Evolutionary conservation across 306 rosid genomes (phyloP), one percentile per base, ranked within the genome.

Genomic region (Fragaria vesca): DNA sequence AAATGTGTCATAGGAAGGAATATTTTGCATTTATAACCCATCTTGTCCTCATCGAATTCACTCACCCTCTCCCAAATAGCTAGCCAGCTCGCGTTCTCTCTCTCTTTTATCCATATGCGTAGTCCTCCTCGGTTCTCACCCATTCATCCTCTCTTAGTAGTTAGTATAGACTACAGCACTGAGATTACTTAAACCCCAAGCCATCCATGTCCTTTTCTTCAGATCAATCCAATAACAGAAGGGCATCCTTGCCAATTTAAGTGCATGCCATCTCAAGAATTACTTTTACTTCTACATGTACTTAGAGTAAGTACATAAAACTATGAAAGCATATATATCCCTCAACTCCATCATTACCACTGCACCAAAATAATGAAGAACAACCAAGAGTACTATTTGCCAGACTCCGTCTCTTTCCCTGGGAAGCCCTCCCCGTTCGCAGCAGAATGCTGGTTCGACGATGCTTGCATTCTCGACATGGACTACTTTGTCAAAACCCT

Each of bases 401-500:
- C 70, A 28, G 89, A 89, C 34, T 71, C 88, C 50, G 17, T 62
- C 72, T 61, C 62, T 52, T 76, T 86, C 54, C 88, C 69, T 6
- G 84, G 80, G 77, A 92, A 83, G 65, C 81, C 94, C 16, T 79
- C 93, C 46, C 91, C 86, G 0, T 78, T 84, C 21, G 77, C 83
- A 0, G 81, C 89, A 2, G 91, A 90, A 68, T 81, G 89, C 68
- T 95, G 97, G 97, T 88, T 95, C 69, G 95, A 95, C 48, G 97
- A 92, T 45, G 90, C 91, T 47, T 87, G 93, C 82, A 89, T 92
- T 12, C 88, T 92, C 43, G 98, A 95, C 90, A 88, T 95, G 90
- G 98, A 95, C 82, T 95, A 87, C 96, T 95, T 95, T 26, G 91
- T 95, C 58, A 95, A 92, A 79, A 95, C 97, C 46, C 89, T 95